phyloP scores from a whole-genome alignment of 164 flowering plant species.

The Paratinospora sagittata region DNA sequence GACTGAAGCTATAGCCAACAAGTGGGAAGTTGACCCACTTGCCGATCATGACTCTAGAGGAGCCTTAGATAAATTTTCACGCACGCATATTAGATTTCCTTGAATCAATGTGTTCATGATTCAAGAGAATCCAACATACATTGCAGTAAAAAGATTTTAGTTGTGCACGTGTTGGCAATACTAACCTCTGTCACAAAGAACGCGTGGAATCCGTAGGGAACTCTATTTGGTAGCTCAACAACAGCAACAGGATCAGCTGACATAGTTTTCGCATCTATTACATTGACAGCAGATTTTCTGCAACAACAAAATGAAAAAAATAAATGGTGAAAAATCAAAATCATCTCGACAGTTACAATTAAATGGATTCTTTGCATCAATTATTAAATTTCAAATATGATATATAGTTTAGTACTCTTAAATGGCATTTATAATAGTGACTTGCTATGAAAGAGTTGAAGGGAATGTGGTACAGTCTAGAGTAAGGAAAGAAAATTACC shows the following conservation, averaged over 20 bases:
- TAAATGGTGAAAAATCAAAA: neutral
- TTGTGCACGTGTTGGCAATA: too few relatives aligned
- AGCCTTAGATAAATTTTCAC: too few relatives aligned
- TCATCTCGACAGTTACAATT: neutral
- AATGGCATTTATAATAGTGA: neutral
- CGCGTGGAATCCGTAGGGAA: constrained; percentile 96
- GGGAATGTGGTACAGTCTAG: neutral
- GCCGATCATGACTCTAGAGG: too few relatives aligned
- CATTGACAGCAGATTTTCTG: constrained; percentile 83
- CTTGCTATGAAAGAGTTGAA: neutral
- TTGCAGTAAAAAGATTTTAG: too few relatives aligned
- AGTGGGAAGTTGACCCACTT: too few relatives aligned
- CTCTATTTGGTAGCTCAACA: constrained; percentile 78
- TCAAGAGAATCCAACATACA: too few relatives aligned
- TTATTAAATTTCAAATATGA: too few relatives aligned
- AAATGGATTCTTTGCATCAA: too few relatives aligned
- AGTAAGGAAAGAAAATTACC: constrained; percentile 39
- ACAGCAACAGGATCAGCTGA: constrained; percentile 91
- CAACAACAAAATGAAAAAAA: constrained; percentile 13
- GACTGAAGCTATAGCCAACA: too few relatives aligned
- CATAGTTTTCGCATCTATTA: constrained; percentile 93
- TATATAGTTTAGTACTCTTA: neutral
- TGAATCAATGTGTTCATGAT: too few relatives aligned
- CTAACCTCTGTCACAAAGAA: constrained; percentile 91
- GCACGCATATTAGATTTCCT: too few relatives aligned